Evolutionary conservation across 2,329 filamentous ascomycete species (phyloP), one percentile per base, ranked within the genome.

Genomic region (Parascedosporium putredinis): DNA sequence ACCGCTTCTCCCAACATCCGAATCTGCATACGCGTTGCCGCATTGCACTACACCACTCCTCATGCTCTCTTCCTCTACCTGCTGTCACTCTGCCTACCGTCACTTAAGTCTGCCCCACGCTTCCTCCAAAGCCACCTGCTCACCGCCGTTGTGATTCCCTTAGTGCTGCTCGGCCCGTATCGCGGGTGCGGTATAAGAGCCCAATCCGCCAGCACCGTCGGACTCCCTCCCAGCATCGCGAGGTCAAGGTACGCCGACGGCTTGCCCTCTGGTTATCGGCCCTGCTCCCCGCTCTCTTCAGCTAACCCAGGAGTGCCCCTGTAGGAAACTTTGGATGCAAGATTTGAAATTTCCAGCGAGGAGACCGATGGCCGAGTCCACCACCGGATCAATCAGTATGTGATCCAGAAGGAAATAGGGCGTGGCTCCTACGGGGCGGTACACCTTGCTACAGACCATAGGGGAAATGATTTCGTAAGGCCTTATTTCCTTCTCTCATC

Each of bases 351-450:
- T 66, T 84, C 79, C 53, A 93, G 84, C 59, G 90, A 89, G 63
- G 84, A 91, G 58, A 75, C 84, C 56, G 88, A 95, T 60, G 89
- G 89, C 23, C 78, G 74, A 47, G 82, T 85, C 2, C 82, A 94
- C 61, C 88, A 94, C 62, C 79, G 82, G 51, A 91, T 97, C 69
- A 97, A 97, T 64, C 91, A 97, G 68, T 98, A 97, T 65, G 75
- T 85, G 51, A 93, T 98, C 61, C 83, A 86, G 64, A 86, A 95
- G 64, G 91, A 97, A 72, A 96, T 98, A 59, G 93, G 93, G n/a
- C 78, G 89, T 55, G 93, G 93, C 16, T 97, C 91, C 0, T 98
- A 95, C 64, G 93, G 93, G 6, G 85, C 90, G 9, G 93, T 98
- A 12, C 89, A 97, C 67, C 73, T 91, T 18, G 93, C 89, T 20